Base-by-base conservation (phyloP, 73 alveolate genomes). In the Stentor coeruleus region DNA sequence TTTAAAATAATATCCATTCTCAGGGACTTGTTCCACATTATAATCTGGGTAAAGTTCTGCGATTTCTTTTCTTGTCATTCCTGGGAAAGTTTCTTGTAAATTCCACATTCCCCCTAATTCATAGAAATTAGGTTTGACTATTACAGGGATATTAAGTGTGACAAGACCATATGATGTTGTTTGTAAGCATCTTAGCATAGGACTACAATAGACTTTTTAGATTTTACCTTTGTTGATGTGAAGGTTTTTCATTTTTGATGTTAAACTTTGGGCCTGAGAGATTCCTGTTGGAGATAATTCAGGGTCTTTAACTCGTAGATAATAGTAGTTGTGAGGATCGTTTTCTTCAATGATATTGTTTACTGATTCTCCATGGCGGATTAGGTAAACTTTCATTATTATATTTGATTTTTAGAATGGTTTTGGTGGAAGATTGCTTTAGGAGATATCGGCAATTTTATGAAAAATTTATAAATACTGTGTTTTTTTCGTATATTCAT, bases 31-130 rank as follows among this genome's bases (percentile, higher is more conserved):
- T 49, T 49, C 28, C 20, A 20, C 6, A 20, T 49, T 49, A 49
- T 11, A 49, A 49, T 11, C 28, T 11, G 66, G 66, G 20, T 11
- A 49, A 49, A 6, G 6, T 49, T 11, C 6, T 11, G 66, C 6
- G 20, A 49, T 49, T 20, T 49, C 66, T 49, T 6, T 11, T 49
- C 66, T 49, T 6, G 66, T 49, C 66, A 49, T 49, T 49, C 66
- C 66, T 11, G 66, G 66, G 66, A 49, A 49, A 11, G 20, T 20
- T 49, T 49, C 28, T 11, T 49, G 20, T 20, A 49, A 49, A 49
- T 49, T 49, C 66, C 66, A 49, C 66, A 49, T 49, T 49, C 66
- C 66, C 20, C 66, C 66, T 49, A 11, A 20, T 49, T 49, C 66
- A 49, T 49, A 49, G 20, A 49, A 20, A 49, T 49, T 20, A 49